phyloP scores from a whole-genome alignment of 495 filamentous ascomycete species.

The Aspergillus sclerotiicarbonarius region DNA sequence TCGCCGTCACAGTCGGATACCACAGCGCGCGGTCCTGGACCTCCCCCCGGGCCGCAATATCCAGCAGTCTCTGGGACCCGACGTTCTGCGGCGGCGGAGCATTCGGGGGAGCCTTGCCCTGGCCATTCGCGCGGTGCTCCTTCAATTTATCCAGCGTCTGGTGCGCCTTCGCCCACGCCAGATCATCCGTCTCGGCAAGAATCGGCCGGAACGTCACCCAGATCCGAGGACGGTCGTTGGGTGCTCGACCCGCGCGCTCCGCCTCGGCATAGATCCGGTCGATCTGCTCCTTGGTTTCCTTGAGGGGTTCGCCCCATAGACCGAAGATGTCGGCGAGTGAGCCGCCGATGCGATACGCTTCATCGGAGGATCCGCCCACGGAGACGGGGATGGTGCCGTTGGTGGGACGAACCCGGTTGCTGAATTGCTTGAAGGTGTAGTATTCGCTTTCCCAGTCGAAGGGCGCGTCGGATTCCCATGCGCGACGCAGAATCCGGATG shows the following conservation, averaged over 20 bases:
- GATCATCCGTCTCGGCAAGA: constrained; percentile 51
- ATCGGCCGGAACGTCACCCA: constrained; percentile 59
- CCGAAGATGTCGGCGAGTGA: constrained; percentile 54
- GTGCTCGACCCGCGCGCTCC: constrained; percentile 36
- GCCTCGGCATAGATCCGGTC: constrained; percentile 52
- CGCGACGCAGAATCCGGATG: constrained; percentile 50
- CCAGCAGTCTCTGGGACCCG: constrained; percentile 51
- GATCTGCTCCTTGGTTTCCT: constrained; percentile 55
- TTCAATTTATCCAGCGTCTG: constrained; percentile 43
- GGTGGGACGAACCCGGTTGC: constrained; percentile 45
- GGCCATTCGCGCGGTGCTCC: constrained; percentile 29
- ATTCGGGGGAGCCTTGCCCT: constrained; percentile 25
- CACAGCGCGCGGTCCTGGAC: constrained; percentile 55
- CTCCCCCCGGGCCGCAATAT: constrained; percentile 51
- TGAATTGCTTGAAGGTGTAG: constrained; percentile 52
- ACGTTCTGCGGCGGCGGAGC: constrained; percentile 49
- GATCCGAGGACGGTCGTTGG: constrained; percentile 45
- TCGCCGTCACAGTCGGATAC: constrained; percentile 56
- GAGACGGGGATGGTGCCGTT: constrained; percentile 51
- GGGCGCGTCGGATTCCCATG: constrained; percentile 49
- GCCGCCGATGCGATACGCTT: constrained; percentile 53
- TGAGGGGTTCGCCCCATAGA: constrained; percentile 55
- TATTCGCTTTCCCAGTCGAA: constrained; percentile 54
- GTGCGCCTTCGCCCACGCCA: constrained; percentile 54
- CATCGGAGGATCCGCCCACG: constrained; percentile 52